Percentiles rank a stretch among this genome's conserved stretches.
Conservation (phyloP, 2,329 filamentous ascomycete species). For the Colletotrichum sp. region DNA sequence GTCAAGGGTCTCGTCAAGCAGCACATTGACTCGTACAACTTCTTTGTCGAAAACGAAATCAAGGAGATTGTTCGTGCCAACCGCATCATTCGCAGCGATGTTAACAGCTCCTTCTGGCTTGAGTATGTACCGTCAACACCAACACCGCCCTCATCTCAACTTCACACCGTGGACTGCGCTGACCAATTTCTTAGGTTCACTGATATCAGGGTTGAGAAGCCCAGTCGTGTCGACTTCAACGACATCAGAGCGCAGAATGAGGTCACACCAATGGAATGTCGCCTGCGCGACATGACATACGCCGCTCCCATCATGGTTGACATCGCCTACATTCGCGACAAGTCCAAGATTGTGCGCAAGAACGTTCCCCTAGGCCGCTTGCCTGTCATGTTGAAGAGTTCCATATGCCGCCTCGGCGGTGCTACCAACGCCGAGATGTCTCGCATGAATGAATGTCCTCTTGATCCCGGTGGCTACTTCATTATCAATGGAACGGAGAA, state of each 20-base stretch:
- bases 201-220: conserved; percentile 85
- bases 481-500: conserved; percentile 98
- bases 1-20: conserved; percentile 97
- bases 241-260: conserved; percentile 72
- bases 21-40: conserved; percentile 98
- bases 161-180: not conserved
- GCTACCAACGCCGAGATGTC: conserved; percentile 91
- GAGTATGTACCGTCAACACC: conserved; percentile 52
- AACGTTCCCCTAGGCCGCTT: conserved; percentile 86
- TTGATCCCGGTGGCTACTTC: conserved; percentile 97
- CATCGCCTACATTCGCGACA: conserved; percentile 86
- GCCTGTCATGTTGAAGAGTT: conserved; percentile 96
- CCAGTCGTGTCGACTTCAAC: conserved; percentile 79
- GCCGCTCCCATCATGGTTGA: conserved; percentile 93
- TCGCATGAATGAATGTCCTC: conserved; percentile 89
- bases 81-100: conserved; percentile 86
- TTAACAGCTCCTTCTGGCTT: conserved; percentile 90
- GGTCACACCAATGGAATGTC: conserved; percentile 95
- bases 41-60: conserved; percentile 94
- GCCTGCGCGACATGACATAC: conserved; percentile 97
- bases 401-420: conserved; percentile 84
- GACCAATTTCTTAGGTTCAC: conserved; percentile 59
- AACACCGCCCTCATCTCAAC: not conserved
- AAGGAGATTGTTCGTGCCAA: conserved; percentile 97
- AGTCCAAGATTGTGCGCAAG: conserved; percentile 74